A percentile compares a stretch with the other conserved stretches of the same genome.
These are phyloP conservation scores for Rugonectria rugulosa DNA, from an alignment of 2,329 filamentous ascomycete genomes.

Conservation along the genomic window DNA sequence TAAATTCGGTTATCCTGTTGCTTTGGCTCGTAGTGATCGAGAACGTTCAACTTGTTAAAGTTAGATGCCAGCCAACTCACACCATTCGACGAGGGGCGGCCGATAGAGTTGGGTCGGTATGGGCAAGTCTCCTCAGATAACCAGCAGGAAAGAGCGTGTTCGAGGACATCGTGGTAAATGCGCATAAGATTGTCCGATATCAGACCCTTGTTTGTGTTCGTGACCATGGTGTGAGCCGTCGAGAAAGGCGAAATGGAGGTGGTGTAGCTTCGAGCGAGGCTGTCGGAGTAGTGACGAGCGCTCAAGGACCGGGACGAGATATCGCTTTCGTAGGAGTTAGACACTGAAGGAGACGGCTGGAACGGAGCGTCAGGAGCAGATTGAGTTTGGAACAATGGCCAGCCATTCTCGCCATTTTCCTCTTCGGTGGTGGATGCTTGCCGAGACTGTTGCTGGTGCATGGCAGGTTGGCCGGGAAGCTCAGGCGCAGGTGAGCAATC, in stretches of 20 bases:
- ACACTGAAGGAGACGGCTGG: constrained; percentile 36
- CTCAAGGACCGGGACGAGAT: constrained; percentile 36
- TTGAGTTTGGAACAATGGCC: constrained; percentile 36
- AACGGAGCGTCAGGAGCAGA: constrained; percentile 34
- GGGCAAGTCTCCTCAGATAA: constrained; percentile 61
- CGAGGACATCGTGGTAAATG: constrained; percentile 62
- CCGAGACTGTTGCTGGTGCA: constrained; percentile 21
- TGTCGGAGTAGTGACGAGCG: constrained; percentile 36
- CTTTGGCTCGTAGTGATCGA: constrained; percentile 35
- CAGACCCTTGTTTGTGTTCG: constrained; percentile 38
- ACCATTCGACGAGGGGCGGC: constrained; percentile 33
- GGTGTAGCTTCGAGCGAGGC: constrained; percentile 33
- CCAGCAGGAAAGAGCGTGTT: constrained; percentile 62
- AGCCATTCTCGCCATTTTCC: constrained; percentile 37
- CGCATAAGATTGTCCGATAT: constrained; percentile 40
- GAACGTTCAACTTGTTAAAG: constrained; percentile 35
- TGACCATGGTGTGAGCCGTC: constrained; percentile 35
- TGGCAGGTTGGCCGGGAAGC: constrained; percentile 24
- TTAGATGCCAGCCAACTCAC: constrained; percentile 39
- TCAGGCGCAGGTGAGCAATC: constrained; percentile 33
- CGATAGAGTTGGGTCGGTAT: constrained; percentile 44
- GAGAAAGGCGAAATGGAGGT: constrained; percentile 40
- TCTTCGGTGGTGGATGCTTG: constrained; percentile 33
- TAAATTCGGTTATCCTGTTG: constrained; percentile 55
- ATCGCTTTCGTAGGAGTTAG: constrained; percentile 40